phyloP scores from a whole-genome alignment of 2,329 filamentous ascomycete species.

The Beauveria caledonica region DNA sequence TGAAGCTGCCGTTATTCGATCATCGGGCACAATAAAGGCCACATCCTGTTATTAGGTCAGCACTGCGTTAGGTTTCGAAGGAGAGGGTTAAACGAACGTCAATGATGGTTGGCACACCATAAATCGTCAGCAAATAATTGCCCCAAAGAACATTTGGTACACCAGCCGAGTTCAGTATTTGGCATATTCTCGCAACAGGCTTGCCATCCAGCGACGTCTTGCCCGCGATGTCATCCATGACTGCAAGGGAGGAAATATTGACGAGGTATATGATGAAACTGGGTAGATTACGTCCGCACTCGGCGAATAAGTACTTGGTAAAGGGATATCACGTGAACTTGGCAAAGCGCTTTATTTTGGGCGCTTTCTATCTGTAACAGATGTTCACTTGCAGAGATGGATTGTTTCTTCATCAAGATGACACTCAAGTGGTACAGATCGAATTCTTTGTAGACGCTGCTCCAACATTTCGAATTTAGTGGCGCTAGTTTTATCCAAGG shows the following conservation, averaged over 20 bases:
- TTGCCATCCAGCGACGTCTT: neutral
- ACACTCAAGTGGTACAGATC: neutral
- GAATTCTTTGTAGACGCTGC: neutral
- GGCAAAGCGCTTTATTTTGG: neutral
- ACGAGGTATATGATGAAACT: neutral
- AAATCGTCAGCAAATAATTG: neutral
- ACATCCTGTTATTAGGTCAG: neutral
- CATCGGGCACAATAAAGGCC: neutral
- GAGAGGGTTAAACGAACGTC: neutral
- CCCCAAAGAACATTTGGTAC: slow-evolving; percentile 2
- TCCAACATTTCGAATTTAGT: too few species aligned
- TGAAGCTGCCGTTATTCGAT: neutral
- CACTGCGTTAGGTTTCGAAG: neutral
- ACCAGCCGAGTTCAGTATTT: neutral
- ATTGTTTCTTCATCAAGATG: neutral
- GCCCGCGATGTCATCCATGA: neutral
- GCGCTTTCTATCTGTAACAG: neutral
- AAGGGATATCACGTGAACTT: neutral
- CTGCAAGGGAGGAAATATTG: neutral
- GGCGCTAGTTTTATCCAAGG: too few species aligned
- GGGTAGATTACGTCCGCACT: neutral
- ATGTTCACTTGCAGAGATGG: neutral
- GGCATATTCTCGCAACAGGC: neutral
- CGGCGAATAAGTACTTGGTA: neutral
- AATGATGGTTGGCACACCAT: neutral